Evolutionary conservation across 2,329 filamentous ascomycete genomes (phyloP), one percentile per base, ranked within the genome.

Genomic region (Fusarium sp.): DNA sequence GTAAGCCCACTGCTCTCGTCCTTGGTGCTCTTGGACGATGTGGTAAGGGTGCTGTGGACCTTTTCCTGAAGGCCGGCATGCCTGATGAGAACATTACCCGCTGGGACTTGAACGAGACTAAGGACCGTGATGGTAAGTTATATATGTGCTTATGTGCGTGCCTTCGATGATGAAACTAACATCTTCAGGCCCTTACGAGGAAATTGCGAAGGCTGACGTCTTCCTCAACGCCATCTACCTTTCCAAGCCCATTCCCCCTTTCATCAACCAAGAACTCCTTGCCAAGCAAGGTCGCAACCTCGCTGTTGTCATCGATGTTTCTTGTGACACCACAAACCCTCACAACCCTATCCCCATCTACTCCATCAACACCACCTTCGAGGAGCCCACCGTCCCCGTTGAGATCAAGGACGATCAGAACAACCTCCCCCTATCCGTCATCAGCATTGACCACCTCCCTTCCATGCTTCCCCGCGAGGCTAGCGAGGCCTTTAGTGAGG

Each of bases 11-110:
- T 72, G 90, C 95, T 69, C 89, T 98, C 69, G 91, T 98, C 60
- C 96, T 98, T 73, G 96, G 96, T 73, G 94, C 90, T 5, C 86
- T 93, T n/a, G 92, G 93, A 45, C 91, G 95, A 75, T 98, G 95
- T 80, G 95, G 95, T 63, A 90, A 89, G 51, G 96, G 96, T 70
- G 95, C 95, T 26, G 91, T 96, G 42, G 93, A 97, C 77, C 86
- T 96, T 67, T 94, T 93, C 82, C 85, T 90, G 76, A 91, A 92
- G 83, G 92, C 91, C 20, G 95, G 95, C 65, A 74, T 83, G 44
- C 78, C 80, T 14, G 77, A 79, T 48, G 77, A 79, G 44, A 79
- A 79, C 51, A 92, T 98, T 78, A 76, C 74, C 4, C 70, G 70
- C 76, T 90, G 88, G 88, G 95, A 98, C 85, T 88, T 97, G 81